Conservation (phyloP, 805 yeast species). For the Kluyveromyces lactis region DNA sequence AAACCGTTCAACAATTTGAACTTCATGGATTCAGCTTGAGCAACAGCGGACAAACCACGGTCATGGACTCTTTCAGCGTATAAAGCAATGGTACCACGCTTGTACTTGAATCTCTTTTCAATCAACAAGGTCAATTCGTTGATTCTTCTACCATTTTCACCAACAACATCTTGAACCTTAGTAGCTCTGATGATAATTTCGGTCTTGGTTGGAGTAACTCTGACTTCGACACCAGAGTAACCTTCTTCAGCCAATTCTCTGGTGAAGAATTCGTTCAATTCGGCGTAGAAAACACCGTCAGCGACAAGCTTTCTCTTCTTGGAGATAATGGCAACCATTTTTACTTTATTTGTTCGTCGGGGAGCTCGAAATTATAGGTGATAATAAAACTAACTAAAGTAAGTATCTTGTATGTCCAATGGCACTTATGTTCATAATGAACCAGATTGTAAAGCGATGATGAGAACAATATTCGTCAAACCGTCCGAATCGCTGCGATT, state of each 20-base stretch:
- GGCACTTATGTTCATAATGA: too few relatives aligned
- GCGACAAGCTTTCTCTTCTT: constrained; percentile 99
- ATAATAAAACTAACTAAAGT: too few relatives aligned
- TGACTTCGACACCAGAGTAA: constrained; percentile 99
- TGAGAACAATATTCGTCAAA: too few relatives aligned
- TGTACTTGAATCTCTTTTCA: constrained; percentile 97
- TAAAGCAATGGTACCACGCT: constrained; percentile 86
- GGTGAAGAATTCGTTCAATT: constrained; percentile 99
- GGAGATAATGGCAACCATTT: constrained; percentile 56
- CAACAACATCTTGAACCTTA: constrained; percentile 96
- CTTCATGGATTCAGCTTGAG: constrained; percentile 98
- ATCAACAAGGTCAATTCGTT: constrained; percentile 95
- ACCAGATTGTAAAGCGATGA: too few relatives aligned
- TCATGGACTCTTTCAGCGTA: constrained; percentile 99
- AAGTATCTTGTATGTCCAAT: too few relatives aligned
- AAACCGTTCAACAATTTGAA: constrained; percentile 97
- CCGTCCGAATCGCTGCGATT: too few relatives aligned
- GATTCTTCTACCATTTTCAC: constrained; percentile 99
- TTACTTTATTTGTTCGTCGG: constrained; percentile 8
- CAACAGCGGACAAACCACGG: constrained; percentile 99
- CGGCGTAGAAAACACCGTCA: constrained; percentile 99
- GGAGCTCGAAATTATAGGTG: too few relatives aligned
- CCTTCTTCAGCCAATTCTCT: constrained; percentile 99
- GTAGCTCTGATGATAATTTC: constrained; percentile 98
- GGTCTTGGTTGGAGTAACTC: constrained; percentile 96